phyloP scores from a whole-genome alignment of 352 stramenopile genomes.

The Phytopythium chamaehyphon region DNA sequence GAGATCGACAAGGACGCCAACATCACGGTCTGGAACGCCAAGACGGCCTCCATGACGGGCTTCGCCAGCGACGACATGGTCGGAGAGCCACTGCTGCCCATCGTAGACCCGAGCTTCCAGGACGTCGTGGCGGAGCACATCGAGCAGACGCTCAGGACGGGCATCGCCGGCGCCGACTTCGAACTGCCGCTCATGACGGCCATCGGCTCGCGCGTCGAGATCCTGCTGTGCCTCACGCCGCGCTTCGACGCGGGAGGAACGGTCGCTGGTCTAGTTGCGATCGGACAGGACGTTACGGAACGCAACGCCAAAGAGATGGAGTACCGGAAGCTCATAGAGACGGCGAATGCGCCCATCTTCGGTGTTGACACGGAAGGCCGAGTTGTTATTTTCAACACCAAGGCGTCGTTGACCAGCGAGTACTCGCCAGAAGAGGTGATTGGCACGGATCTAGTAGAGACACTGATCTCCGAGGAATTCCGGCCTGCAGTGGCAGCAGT shows the following conservation, averaged over 20 bases:
- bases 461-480: slow-evolving; percentile 74
- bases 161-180: slow-evolving; percentile 42
- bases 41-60: slow-evolving; percentile 52
- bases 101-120: slow-evolving; percentile 45
- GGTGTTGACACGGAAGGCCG: slow-evolving; percentile 48
- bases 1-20: slow-evolving; percentile 62
- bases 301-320: slow-evolving; percentile 71
- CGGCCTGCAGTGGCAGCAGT: slow-evolving; percentile 57
- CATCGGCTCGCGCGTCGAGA: slow-evolving; percentile 45
- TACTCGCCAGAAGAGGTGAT: slow-evolving; percentile 57
- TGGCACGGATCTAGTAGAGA: slow-evolving; percentile 64
- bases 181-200: slow-evolving; percentile 49
- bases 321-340: slow-evolving; percentile 82
- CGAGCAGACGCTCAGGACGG: slow-evolving; percentile 34
- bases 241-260: slow-evolving; percentile 35
- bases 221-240: slow-evolving; percentile 50
- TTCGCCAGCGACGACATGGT: slow-evolving; percentile 46
- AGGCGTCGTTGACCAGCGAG: slow-evolving; percentile 67
- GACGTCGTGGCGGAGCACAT: slow-evolving; percentile 38
- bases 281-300: slow-evolving; percentile 64
- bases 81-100: slow-evolving; percentile 32
- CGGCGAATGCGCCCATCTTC: slow-evolving; percentile 88
- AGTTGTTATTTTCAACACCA: slow-evolving; percentile 79
- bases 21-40: slow-evolving; percentile 70
- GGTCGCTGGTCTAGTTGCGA: slow-evolving; percentile 48